Evolutionary conservation across 176 grass and related monocot species (phyloP), one percentile per base, ranked within the genome.

Genomic region (Chloris gayana): DNA sequence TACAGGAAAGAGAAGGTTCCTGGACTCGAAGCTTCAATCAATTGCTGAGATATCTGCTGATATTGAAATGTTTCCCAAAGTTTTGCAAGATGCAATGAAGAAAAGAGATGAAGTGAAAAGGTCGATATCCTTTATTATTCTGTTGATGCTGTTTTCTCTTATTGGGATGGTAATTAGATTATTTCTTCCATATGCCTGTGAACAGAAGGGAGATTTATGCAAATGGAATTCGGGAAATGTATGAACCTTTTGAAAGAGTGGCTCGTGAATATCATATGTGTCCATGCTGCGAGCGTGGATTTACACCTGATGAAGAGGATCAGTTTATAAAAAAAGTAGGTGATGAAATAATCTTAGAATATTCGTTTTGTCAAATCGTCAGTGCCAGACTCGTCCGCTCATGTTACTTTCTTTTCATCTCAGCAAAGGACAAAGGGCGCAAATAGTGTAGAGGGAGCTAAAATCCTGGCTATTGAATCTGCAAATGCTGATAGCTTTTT

Each of bases 301-400:
- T 97, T 83, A 92, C 91, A 37, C 89, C 89, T 73, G 83, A 94
- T 41, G 94, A 97, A 86, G 94, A 94, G 82, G 94, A 97, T 82
- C 64, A 90, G 30, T 97, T 94, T 33, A 80, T 97, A 47, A 82
- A 87, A 57, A 97, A 97, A 84, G 94, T 97, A 75, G 38, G 80
- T 72, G 33, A 41, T 44, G 42, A 72, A 67, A 68, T 77, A 67
- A 58, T 33, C 47, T 49, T 18, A 38, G 50, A 10, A 17, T 79
- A 49, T 75, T 54, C 21, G n/a, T 44, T 82, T 69, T 17, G 47
- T 79, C 75, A 31, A 66, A 72, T 78, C 80, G 31, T 59, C 66
- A 82, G 32, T 31, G 45, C 37, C 75, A 24, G 31, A 78, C 24
- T 54, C 9, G 6, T 49, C 76, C 41, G 50, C 30, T 85, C 45